Percentiles rank a stretch among this genome's conserved stretches.
Conservation (phyloP, 495 filamentous ascomycete species). For the Aspergillus heteromorphus region DNA sequence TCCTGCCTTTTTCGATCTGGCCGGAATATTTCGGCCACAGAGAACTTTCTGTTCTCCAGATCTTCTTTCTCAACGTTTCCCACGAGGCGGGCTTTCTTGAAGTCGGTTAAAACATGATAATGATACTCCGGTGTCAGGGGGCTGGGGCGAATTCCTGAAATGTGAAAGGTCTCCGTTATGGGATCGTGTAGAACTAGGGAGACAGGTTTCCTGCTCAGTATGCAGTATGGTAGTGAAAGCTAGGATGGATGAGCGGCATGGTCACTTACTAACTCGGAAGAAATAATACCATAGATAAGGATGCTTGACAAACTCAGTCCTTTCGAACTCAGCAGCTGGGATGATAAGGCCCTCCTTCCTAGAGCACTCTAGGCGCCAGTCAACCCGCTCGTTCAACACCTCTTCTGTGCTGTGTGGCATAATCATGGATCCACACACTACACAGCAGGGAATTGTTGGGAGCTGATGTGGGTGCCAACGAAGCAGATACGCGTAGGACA, state of each 20-base stretch:
- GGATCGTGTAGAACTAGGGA: not conserved
- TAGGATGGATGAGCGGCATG: not conserved
- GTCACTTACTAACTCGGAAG: not conserved
- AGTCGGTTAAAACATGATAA: not conserved
- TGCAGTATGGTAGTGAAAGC: not conserved
- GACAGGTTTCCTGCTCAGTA: not conserved
- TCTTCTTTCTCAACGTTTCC: not conserved
- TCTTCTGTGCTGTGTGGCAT: too few species aligned
- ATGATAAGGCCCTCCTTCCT: not conserved
- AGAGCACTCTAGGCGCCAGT: not conserved
- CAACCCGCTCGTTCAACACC: not conserved
- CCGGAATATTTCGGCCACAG: slow-evolving; percentile 1
- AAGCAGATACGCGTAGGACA: too few species aligned
- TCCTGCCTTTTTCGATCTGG: not conserved
- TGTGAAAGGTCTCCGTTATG: not conserved
- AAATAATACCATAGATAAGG: not conserved
- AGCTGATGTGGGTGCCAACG: too few species aligned
- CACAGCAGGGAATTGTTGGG: not conserved
- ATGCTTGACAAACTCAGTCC: not conserved
- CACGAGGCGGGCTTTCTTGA: not conserved
- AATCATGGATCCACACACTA: not conserved
- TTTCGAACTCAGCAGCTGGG: not conserved
- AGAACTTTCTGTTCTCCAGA: not conserved
- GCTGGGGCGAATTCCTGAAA: not conserved
- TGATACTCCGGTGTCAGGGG: not conserved